Evolutionary conservation across 2,329 filamentous ascomycete species (phyloP), one percentile per base, ranked within the genome.

Genomic region (Rhynchosporium graminicola): DNA sequence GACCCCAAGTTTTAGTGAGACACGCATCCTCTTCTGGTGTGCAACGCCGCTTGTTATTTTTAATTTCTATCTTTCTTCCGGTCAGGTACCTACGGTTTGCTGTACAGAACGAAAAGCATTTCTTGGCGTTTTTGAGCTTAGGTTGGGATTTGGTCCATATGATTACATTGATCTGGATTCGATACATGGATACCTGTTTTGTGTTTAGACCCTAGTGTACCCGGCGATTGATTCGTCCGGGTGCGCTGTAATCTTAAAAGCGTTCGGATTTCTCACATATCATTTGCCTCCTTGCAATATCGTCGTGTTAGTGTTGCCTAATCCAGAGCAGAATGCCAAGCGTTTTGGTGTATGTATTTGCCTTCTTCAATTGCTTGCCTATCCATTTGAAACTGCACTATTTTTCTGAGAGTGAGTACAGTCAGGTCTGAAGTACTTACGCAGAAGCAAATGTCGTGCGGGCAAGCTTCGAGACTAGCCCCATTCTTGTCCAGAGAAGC

Each of bases 1-100:
- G 81, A 88, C 71, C 86, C 86, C 2, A 69, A 66, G 60, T 73
- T 63, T 64, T 73, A 71, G 59, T 48, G n/a, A 29, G 12, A 12
- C 38, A 33, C 47, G 7, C 46, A 33, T n/a, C 43, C 8, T 7
- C 29, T 42, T 10, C 20, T 13, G 38, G 3, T 33, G 33, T 29
- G 31, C 9, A 20, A 10, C 43, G 26, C n/a, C 15, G 7, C 2
- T 6, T 20, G 7, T 28, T 8, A 28, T 52, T 33, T 54, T 42
- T 9, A 13, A 12, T 4, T 40, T 54, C 20, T 1, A 12, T 33
- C 15, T 10, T 54, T 54, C 26, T 20, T 54, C 38, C 4, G 36
- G 36, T 38, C 51, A 36, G 51, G 8, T 54, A 52, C n/a, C 26
- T 29, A 28, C 3, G 50, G 29, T 36, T 20, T 50, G 40, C 7